Percentiles rank a stretch among this genome's conserved stretches.
Evolutionary conservation across 78 protist species (phyloP).

Genomic region (Polysphondylium violaceum): DNA sequence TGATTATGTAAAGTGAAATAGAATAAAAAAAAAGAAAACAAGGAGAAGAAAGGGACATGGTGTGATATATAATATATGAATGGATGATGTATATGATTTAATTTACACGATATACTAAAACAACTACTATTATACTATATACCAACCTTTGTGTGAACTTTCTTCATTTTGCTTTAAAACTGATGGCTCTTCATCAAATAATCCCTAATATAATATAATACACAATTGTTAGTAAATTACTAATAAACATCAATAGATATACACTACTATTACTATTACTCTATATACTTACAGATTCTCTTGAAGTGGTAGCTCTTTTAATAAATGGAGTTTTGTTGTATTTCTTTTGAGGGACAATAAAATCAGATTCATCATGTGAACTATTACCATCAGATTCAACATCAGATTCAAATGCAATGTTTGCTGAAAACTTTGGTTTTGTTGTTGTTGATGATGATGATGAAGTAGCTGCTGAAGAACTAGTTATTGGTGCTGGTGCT

Average conservation of each 20-base stretch:
- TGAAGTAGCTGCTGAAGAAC: slow-evolving; percentile 19
- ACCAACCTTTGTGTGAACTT: too few species aligned
- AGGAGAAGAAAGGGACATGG: too few species aligned
- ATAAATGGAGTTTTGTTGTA: slow-evolving; percentile 24
- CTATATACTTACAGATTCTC: neutral
- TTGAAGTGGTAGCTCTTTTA: slow-evolving; percentile 11
- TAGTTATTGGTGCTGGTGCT: slow-evolving; percentile 1
- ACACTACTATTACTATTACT: too few species aligned
- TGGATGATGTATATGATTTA: too few species aligned
- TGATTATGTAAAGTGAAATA: too few species aligned
- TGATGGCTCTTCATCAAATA: slow-evolving; percentile 10
- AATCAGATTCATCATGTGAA: neutral
- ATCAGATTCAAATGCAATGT: slow-evolving; percentile 11
- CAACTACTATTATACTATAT: too few species aligned
- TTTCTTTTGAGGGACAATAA: slow-evolving; percentile 39
- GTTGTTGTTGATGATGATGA: neutral
- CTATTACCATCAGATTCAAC: neutral
- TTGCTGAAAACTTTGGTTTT: slow-evolving; percentile 68
- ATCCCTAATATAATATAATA: neutral
- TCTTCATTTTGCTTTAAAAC: too few species aligned
- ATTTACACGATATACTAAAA: too few species aligned
- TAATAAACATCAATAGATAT: too few species aligned
- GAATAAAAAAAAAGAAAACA: too few species aligned
- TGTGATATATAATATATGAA: too few species aligned
- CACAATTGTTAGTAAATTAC: neutral